phyloP scores from a whole-genome alignment of 352 stramenopile genomes.

The Pythium vanterpoolii region DNA sequence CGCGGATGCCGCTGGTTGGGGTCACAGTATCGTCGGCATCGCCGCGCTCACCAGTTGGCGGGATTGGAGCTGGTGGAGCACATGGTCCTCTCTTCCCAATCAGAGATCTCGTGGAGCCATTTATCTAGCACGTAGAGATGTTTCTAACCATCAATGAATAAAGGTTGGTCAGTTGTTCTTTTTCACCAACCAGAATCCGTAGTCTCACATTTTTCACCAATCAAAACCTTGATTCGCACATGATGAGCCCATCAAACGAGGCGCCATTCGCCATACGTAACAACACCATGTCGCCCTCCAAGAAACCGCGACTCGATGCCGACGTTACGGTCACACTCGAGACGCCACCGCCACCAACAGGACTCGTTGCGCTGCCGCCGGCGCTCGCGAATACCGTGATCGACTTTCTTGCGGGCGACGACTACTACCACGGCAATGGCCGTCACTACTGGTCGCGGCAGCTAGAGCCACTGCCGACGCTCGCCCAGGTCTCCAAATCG shows the following conservation, averaged over 20 bases:
- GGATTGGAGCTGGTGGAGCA: conserved; percentile 71
- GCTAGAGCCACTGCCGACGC: not conserved
- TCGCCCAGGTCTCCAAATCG: not conserved
- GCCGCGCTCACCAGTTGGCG: conserved; percentile 70
- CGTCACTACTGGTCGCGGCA: not conserved
- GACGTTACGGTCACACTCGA: too few species aligned
- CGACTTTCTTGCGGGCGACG: not conserved
- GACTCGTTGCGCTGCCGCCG: not conserved
- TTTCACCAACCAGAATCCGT: too few species aligned
- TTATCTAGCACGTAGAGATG: too few species aligned
- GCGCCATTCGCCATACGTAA: too few species aligned
- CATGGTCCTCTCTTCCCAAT: conserved; percentile 65
- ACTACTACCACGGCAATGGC: not conserved
- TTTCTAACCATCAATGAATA: too few species aligned
- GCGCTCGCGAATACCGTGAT: not conserved
- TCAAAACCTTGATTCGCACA: too few species aligned
- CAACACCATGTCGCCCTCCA: not conserved
- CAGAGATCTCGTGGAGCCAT: conserved; percentile 70
- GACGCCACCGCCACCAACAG: not conserved
- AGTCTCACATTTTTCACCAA: too few species aligned
- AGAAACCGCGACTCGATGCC: not conserved
- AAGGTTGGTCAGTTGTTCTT: too few species aligned
- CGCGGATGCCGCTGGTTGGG: conserved; percentile 19
- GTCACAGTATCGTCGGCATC: conserved; percentile 58
- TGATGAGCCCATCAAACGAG: too few species aligned